Evolutionary conservation across 2,329 filamentous ascomycete genomes (phyloP).

Genomic region (Verticillium isaacii): DNA sequence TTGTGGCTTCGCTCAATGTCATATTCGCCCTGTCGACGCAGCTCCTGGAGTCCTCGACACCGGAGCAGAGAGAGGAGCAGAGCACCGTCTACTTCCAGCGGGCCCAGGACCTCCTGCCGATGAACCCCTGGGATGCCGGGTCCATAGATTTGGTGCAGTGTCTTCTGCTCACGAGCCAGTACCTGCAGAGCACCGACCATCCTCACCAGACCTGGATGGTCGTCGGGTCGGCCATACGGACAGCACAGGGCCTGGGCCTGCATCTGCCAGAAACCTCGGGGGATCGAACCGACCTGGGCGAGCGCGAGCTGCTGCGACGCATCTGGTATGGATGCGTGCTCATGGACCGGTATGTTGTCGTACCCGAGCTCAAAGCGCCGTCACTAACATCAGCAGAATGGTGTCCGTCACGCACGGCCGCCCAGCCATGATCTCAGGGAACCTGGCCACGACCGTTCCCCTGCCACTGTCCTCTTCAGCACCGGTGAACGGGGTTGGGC

Average conservation of each 20-base stretch:
- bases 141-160: constrained; percentile 41
- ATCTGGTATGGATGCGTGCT: constrained; percentile 32
- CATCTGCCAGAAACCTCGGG: constrained; percentile 34
- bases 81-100: constrained; percentile 36
- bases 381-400: constrained; percentile 19
- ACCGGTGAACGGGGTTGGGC: background rate
- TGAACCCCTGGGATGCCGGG: constrained; percentile 35
- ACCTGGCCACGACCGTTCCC: constrained; percentile 20
- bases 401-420: constrained; percentile 29
- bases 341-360: constrained; percentile 27
- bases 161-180: constrained; percentile 40
- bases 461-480: constrained; percentile 12
- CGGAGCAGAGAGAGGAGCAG: constrained; percentile 31
- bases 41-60: constrained; percentile 32
- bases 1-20: constrained; percentile 39
- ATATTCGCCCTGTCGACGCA: constrained; percentile 42
- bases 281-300: constrained; percentile 11
- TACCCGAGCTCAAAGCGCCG: too few relatives aligned
- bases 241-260: constrained; percentile 40
- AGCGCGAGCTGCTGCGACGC: constrained; percentile 21
- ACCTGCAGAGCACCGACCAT: constrained; percentile 41
- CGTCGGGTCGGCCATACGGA: constrained; percentile 38
- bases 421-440: constrained; percentile 26
- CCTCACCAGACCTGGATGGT: constrained; percentile 46
- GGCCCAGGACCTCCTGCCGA: constrained; percentile 34